Conservation (phyloP, 306 rosid genomes). For the Crotalaria pallida region DNA sequence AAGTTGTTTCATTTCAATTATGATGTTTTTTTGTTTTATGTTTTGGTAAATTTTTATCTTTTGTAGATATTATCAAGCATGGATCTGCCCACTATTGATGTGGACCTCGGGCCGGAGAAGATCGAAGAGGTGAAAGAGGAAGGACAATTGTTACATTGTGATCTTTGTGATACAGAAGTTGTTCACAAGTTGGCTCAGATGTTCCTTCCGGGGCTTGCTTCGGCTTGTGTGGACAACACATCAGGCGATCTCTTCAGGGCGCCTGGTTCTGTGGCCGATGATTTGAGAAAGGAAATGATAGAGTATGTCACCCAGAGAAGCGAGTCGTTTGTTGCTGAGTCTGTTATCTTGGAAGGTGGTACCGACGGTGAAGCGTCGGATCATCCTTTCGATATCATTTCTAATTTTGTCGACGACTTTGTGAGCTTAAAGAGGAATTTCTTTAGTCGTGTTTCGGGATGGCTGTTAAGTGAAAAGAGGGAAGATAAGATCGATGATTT, state of each 20-base stretch:
- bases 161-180: slow-evolving; percentile 55
- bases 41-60: neutral
- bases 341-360: slow-evolving; percentile 52
- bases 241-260: slow-evolving; percentile 58
- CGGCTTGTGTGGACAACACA: slow-evolving; percentile 77
- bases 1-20: too few relatives aligned
- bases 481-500: slow-evolving; percentile 89
- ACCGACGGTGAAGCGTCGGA: slow-evolving; percentile 46
- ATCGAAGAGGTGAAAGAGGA: slow-evolving; percentile 48
- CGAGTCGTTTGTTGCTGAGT: slow-evolving; percentile 66
- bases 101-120: slow-evolving; percentile 53
- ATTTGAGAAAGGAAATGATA: slow-evolving; percentile 73
- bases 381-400: slow-evolving; percentile 66
- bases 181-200: slow-evolving; percentile 70
- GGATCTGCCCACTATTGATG: slow-evolving; percentile 40
- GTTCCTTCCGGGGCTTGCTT: slow-evolving; percentile 69
- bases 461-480: slow-evolving; percentile 73
- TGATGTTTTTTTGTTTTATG: neutral
- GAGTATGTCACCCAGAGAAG: slow-evolving; percentile 60
- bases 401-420: slow-evolving; percentile 73
- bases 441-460: slow-evolving; percentile 64
- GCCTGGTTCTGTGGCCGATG: slow-evolving; percentile 68
- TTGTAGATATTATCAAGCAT: slow-evolving; percentile 41
- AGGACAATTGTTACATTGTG: slow-evolving; percentile 46
- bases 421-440: slow-evolving; percentile 58